Evolutionary conservation across 768 basidiomycete species (phyloP), one percentile per base, ranked within the genome.

Genomic region (Mrakia blollopis): DNA sequence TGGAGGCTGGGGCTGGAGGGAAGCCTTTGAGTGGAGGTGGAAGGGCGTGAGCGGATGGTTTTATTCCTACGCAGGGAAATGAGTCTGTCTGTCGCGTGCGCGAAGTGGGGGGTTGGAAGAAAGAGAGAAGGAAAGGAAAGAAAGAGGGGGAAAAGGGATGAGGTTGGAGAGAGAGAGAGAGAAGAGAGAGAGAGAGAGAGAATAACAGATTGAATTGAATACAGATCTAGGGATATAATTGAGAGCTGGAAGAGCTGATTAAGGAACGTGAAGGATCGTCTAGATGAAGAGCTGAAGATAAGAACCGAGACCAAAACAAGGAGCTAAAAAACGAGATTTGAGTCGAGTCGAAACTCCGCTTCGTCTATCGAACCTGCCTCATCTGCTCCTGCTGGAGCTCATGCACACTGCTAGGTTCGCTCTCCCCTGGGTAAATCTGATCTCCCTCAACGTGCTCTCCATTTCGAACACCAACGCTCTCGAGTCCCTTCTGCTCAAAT

Each of bases 401-500:
- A n/a, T 39, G 25, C 37, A 39, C 23, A 9, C 65, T 68, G 35
- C 35, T 68, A 18, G 37, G 11, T 3, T 23, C 65, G 25, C 25
- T 39, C 13, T 39, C 65, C 1, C 63, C 37, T 14, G 28, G 32
- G 62, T 21, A 37, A 23, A 35, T 39, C 18, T 18, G 65, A 7
- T 39, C 35, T 68, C 65, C 65, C 8, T 68, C 37, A 8, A 68
- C 14, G 39, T 68, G 65, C 39, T 68, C 65, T 68, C 52, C 71
- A 54, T 52, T 69, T 13, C 71, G 21, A 61, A 73, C 47, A 28
- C 76, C 71, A 3, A 65, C 28, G 13, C 37, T 63, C n/a, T 77
- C 76, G 61, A 77, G 71, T 13, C 18, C 44, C 25, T 16, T 30
- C 28, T 74, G 72, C 60, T 78, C 77, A 30, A 52, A 60, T 32